Conservation (phyloP, 345 rosid genomes). For the Eucalyptus regnans region DNA sequence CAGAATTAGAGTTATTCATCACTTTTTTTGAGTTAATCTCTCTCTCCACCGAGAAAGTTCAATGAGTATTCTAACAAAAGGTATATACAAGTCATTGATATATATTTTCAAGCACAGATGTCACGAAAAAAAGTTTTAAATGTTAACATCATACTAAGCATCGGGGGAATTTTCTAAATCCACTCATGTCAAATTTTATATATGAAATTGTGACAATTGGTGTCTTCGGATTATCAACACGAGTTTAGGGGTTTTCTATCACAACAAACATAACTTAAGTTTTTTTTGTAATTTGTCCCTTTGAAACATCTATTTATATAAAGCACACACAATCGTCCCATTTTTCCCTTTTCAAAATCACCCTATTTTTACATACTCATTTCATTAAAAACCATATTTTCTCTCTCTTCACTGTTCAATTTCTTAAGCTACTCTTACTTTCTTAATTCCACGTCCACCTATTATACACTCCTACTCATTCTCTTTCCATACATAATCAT, state of each 20-base stretch:
- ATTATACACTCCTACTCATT: background rate
- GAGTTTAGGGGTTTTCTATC: background rate
- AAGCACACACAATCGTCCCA: background rate
- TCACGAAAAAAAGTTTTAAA: accelerated
- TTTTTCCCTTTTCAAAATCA: background rate
- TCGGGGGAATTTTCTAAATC: background rate
- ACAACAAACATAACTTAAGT: background rate
- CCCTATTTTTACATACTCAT: background rate
- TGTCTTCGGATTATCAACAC: background rate
- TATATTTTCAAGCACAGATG: background rate
- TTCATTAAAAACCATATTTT: background rate
- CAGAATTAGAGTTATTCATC: background rate
- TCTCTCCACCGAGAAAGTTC: background rate
- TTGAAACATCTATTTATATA: background rate
- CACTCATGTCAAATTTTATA: background rate
- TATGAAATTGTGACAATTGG: background rate
- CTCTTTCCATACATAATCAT: background rate
- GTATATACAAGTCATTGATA: background rate
- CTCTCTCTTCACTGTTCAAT: background rate
- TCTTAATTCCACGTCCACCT: background rate
- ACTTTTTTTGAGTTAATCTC: background rate
- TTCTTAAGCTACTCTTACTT: background rate
- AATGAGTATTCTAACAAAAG: background rate
- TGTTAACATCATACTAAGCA: background rate
- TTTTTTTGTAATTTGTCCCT: background rate